Conservation (phyloP, 1,284 basidiomycete species). For the Pisolithus thermaeus region DNA sequence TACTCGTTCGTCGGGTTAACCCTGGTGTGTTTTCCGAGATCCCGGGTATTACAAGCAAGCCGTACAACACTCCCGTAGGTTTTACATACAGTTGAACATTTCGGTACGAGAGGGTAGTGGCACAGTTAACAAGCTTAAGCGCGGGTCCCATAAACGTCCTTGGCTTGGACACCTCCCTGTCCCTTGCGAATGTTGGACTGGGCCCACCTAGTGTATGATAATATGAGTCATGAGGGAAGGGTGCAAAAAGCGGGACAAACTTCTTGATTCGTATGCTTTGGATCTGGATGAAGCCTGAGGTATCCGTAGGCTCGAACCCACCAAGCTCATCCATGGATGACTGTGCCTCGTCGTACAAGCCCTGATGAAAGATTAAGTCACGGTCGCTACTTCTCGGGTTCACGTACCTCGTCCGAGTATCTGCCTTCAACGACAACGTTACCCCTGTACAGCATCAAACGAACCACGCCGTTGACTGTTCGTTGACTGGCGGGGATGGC, state of each 20-base stretch:
- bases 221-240: neutral
- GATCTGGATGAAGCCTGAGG: slow-evolving; percentile 91
- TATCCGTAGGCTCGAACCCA: slow-evolving; percentile 92
- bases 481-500: slow-evolving; percentile 90
- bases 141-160: slow-evolving; percentile 30
- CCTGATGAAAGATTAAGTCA: slow-evolving; percentile 35
- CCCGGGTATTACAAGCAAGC: too few relatives aligned
- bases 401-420: slow-evolving; percentile 73
- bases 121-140: slow-evolving; percentile 4
- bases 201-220: slow-evolving; percentile 56
- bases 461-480: slow-evolving; percentile 92
- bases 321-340: slow-evolving; percentile 99
- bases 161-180: slow-evolving; percentile 67
- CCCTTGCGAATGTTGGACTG: slow-evolving; percentile 81
- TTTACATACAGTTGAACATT: too few relatives aligned
- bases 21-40: too few relatives aligned
- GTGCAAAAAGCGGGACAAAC: slow-evolving; percentile 39
- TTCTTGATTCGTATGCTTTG: slow-evolving; percentile 96
- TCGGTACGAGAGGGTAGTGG: too few relatives aligned
- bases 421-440: slow-evolving; percentile 94
- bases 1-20: too few relatives aligned
- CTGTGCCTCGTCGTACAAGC: slow-evolving; percentile 92
- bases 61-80: too few relatives aligned
- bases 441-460: slow-evolving; percentile 92
- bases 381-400: neutral